Conservation (phyloP, 441 rosid genomes). For the Erysimum pusillum region DNA sequence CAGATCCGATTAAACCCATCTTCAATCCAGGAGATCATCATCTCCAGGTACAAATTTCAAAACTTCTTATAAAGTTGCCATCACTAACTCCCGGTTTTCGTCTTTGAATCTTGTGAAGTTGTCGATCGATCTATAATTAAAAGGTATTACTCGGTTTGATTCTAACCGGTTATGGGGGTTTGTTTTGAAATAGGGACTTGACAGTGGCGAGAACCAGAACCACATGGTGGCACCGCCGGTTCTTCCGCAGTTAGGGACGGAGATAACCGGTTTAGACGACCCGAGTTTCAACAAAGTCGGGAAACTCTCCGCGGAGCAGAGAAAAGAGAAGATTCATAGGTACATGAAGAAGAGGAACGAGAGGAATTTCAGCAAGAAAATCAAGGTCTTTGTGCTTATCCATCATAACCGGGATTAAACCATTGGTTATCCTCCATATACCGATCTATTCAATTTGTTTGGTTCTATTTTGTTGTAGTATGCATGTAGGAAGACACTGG, state of each 20-base stretch:
- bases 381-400: slow-evolving; percentile 62
- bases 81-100: background rate
- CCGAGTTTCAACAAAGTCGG: slow-evolving; percentile 73
- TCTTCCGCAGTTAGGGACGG: slow-evolving; percentile 63
- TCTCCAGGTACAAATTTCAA: slow-evolving; percentile 47
- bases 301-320: slow-evolving; percentile 80
- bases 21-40: slow-evolving; percentile 68
- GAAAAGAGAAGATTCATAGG: slow-evolving; percentile 93
- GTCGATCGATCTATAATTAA: background rate
- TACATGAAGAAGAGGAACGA: slow-evolving; percentile 96
- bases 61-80: background rate
- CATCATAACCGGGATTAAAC: slow-evolving; percentile 29
- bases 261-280: slow-evolving; percentile 83
- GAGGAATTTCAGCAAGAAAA: slow-evolving; percentile 97
- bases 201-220: slow-evolving; percentile 57
- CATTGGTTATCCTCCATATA: background rate
- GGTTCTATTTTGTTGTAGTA: slow-evolving; percentile 54
- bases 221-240: slow-evolving; percentile 53
- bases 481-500: slow-evolving; percentile 93
- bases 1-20: slow-evolving; percentile 55
- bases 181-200: slow-evolving; percentile 38
- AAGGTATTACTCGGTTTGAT: background rate
- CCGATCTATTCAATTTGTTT: background rate
- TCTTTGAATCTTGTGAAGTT: background rate
- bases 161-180: background rate